Conservation (phyloP, 108 stramenopile species). For the Cyclotella atomus region DNA sequence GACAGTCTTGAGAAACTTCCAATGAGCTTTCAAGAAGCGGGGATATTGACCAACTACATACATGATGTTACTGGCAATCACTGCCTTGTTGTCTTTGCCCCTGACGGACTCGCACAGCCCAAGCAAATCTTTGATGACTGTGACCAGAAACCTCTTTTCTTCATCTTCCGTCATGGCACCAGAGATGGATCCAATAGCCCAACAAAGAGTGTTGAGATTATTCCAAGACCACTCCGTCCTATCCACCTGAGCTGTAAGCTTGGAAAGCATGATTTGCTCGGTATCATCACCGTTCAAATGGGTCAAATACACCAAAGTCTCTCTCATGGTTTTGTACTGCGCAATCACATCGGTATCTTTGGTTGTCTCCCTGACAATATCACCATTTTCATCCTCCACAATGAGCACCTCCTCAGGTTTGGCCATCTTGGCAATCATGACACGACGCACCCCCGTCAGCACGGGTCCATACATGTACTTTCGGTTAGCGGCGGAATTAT, state of each 20-base stretch:
- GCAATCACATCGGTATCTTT: slow-evolving; percentile 99
- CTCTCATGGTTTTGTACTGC: slow-evolving; percentile 99
- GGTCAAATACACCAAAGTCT: slow-evolving; percentile 97
- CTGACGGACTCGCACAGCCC: slow-evolving; percentile 95
- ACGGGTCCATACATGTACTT: slow-evolving; percentile 88
- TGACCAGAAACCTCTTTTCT: slow-evolving; percentile 99
- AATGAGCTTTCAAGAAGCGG: slow-evolving; percentile 98
- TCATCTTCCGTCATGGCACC: slow-evolving; percentile 99
- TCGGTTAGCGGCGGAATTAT: slow-evolving; percentile 49
- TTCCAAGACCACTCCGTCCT: slow-evolving; percentile 92
- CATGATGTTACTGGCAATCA: slow-evolving; percentile 99
- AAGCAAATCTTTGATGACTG: slow-evolving; percentile 98
- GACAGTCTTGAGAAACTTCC: slow-evolving; percentile 99
- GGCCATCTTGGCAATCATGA: slow-evolving; percentile 98
- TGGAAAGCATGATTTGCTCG: slow-evolving; percentile 96
- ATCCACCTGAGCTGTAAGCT: slow-evolving; percentile 95
- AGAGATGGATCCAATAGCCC: slow-evolving; percentile 98
- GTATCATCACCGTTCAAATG: slow-evolving; percentile 98
- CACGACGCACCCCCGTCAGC: slow-evolving; percentile 89
- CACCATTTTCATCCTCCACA: slow-evolving; percentile 99
- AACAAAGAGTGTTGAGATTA: slow-evolving; percentile 98
- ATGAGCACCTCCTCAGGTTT: slow-evolving; percentile 99
- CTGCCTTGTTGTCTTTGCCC: slow-evolving; percentile 99
- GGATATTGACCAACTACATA: slow-evolving; percentile 99
- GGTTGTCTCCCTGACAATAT: slow-evolving; percentile 95